phyloP scores from a whole-genome alignment of 2,329 filamentous ascomycete species.

The Aspergillus sp. region DNA sequence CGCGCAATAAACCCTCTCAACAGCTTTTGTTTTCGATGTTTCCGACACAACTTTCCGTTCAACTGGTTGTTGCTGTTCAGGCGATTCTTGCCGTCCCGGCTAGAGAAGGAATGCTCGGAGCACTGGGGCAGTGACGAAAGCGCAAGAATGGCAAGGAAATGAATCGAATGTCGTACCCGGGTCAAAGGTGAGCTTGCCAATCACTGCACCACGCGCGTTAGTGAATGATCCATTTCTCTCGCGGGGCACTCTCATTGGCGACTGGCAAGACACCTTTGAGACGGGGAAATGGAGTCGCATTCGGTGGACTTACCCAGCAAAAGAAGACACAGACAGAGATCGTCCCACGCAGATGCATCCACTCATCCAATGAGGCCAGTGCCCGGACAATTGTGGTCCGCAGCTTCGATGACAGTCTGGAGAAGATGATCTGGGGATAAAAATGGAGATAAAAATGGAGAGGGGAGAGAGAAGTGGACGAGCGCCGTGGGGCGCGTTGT shows the following conservation, averaged over 20 bases:
- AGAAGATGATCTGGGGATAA: slow-evolving; percentile 6
- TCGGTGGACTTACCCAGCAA: slow-evolving; percentile 12
- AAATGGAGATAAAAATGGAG: slow-evolving; percentile 2
- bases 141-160: not conserved
- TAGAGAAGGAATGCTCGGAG: not conserved
- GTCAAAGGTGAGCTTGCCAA: slow-evolving; percentile 1
- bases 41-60: not conserved
- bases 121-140: not conserved
- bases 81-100: not conserved
- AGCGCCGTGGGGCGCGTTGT: not conserved
- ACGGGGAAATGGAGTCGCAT: slow-evolving; percentile 1
- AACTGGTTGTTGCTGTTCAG: not conserved
- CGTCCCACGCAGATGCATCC: slow-evolving; percentile 14
- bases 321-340: slow-evolving; percentile 13
- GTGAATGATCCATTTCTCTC: not conserved
- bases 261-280: not conserved
- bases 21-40: not conserved
- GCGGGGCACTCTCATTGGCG: slow-evolving; percentile 8
- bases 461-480: not conserved
- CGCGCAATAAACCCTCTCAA: not conserved
- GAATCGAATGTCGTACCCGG: not conserved
- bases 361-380: slow-evolving; percentile 9
- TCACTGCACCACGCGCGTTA: not conserved
- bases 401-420: slow-evolving; percentile 3
- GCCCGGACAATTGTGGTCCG: slow-evolving; percentile 11